Base-by-base conservation (phyloP, 148 eudicot species). In the Dysphania ambrosioides region DNA sequence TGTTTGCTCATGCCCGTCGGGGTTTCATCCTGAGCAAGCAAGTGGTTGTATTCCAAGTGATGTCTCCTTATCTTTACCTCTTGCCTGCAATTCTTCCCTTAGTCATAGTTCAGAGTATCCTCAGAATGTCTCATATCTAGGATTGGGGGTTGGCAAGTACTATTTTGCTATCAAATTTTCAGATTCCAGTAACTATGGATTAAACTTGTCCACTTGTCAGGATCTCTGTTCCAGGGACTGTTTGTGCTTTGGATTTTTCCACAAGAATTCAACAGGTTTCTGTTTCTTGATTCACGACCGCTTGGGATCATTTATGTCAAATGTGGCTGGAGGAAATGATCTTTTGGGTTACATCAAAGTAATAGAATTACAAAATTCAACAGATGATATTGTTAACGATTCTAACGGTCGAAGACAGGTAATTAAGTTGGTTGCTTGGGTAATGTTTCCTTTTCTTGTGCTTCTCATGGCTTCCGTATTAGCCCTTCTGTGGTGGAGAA, bases 211-310 rank as follows among this genome's bases (percentile, higher is more conserved):
- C 23, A 53, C 55, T 1, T 93, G 98, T 83, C 76, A 83, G 79
- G 79, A 82, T 74, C 71, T 84, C 35, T 93, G 98, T 68, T 82
- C 88, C 27, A 47, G 5, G 10, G 85, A 86, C 57, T 93, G 98
- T 63, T 78, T 91, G 53, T 93, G 98, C 78, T 78, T 89, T 76
- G 98, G 88, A 21, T 4, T 90, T 29, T 89, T 89, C 72, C 83
- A 82, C 82, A 80, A 67, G 27, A 84, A 89, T 68, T 80, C 87
- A 29, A 77, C 93, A n/a, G 85, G 86, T 30, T 81, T 84, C 40
- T 93, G 98, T 84, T 86, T 77, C 68, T 29, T 75, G 59, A 64
- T 90, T 75, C 83, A 73, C 26, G 72, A 85, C 58, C 78, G 80
- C 60, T 26, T 93, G 42, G 98, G 96, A 38, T 89, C 98, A 5